A percentile compares a stretch with the other conserved stretches of the same genome.
These are phyloP conservation scores for Irpex sp. DNA, from an alignment of 1,284 basidiomycete genomes.

Conservation along the genomic window DNA sequence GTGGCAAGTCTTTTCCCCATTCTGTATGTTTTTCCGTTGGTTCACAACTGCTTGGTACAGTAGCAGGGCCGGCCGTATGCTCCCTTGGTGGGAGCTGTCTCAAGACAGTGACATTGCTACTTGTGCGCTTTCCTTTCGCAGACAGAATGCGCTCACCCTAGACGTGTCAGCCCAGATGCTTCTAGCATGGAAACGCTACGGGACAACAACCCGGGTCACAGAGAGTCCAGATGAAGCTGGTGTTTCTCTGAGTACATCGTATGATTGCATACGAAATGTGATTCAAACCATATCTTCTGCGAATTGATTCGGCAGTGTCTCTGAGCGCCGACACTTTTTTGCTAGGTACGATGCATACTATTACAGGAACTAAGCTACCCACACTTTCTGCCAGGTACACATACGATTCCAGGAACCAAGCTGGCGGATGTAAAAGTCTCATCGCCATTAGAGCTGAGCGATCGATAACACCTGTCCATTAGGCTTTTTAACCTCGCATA, in stretches of 20 bases:
- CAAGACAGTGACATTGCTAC: too few species aligned
- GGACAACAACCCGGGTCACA: not conserved
- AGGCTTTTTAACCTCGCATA: not conserved
- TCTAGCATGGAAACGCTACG: not conserved
- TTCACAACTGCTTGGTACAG: not conserved
- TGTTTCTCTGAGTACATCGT: not conserved
- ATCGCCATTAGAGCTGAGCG: not conserved
- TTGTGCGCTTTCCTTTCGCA: not conserved
- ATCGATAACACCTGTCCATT: not conserved
- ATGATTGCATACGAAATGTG: too few species aligned
- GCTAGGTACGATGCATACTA: too few species aligned
- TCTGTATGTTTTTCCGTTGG: not conserved
- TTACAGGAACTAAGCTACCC: too few species aligned
- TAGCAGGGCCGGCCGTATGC: not conserved
- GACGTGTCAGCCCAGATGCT: not conserved
- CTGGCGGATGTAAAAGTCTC: not conserved
- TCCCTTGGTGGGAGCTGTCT: not conserved
- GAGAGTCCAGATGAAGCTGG: not conserved
- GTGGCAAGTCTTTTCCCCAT: not conserved
- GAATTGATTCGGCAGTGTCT: not conserved
- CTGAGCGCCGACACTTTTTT: too few species aligned
- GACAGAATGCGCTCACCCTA: not conserved
- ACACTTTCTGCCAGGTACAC: too few species aligned
- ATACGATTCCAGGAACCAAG: not conserved
- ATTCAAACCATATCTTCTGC: not conserved